A percentile compares a stretch with the other conserved stretches of the same genome.
These are phyloP conservation scores for Starmerella tilneyi DNA, from an alignment of 805 yeast species.

Conservation along the genomic window DNA sequence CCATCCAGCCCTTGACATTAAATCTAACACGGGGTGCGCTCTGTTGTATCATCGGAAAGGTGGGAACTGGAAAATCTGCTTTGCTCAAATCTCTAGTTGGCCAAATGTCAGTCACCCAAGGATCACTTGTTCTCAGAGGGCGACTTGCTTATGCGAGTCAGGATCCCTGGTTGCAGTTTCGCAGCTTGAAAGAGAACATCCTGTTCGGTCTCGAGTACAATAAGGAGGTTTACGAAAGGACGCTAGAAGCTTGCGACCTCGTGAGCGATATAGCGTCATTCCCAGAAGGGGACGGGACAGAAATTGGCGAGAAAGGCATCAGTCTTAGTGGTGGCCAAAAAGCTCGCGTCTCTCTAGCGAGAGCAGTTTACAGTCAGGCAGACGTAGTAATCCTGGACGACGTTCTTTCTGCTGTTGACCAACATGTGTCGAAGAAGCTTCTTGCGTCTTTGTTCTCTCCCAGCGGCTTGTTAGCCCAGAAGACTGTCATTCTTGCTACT, in stretches of 20 bases:
- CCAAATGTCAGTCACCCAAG: slow-evolving; percentile 60
- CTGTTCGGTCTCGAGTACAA: slow-evolving; percentile 76
- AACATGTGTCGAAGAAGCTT: slow-evolving; percentile 67
- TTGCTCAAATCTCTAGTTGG: slow-evolving; percentile 70
- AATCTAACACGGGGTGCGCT: slow-evolving; percentile 63
- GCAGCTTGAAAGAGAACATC: slow-evolving; percentile 65
- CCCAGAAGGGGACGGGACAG: slow-evolving; percentile 76
- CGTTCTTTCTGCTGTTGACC: slow-evolving; percentile 90
- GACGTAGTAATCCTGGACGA: slow-evolving; percentile 82
- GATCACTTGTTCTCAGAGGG: slow-evolving; percentile 58
- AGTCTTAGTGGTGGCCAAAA: slow-evolving; percentile 92
- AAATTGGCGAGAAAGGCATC: slow-evolving; percentile 92
- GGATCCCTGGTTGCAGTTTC: slow-evolving; percentile 90
- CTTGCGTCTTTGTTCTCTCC: slow-evolving; percentile 72
- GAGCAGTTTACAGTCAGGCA: slow-evolving; percentile 87
- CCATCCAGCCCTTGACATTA: slow-evolving; percentile 55
- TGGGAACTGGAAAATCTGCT: slow-evolving; percentile 85
- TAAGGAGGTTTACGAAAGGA: slow-evolving; percentile 52
- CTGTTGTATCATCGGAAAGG: slow-evolving; percentile 78
- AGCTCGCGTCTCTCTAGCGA: slow-evolving; percentile 80
- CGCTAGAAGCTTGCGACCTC: slow-evolving; percentile 66
- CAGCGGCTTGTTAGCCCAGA: slow-evolving; percentile 59
- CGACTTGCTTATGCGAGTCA: slow-evolving; percentile 74
- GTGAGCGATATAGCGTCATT: slow-evolving; percentile 59
- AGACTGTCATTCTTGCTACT: slow-evolving; percentile 74